Conservation (phyloP, 2,329 filamentous ascomycete species). For the Hymenoscyphus fraxineus region DNA sequence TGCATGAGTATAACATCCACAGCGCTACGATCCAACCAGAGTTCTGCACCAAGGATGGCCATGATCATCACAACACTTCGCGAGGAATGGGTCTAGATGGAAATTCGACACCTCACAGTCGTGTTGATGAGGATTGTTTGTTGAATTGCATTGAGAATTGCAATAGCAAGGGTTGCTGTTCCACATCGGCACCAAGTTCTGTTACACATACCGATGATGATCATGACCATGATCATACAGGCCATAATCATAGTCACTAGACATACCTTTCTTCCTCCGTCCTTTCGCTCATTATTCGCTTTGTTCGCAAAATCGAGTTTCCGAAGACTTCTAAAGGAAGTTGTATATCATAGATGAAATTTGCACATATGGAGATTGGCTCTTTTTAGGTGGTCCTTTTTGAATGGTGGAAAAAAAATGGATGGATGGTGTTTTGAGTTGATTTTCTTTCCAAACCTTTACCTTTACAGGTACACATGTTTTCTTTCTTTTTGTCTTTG, state of each 20-base stretch:
- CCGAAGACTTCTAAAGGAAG: not conserved
- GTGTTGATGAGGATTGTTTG: slow-evolving; percentile 33
- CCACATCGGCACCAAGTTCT: slow-evolving; percentile 20
- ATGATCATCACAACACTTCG: slow-evolving; percentile 27
- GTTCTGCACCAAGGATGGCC: slow-evolving; percentile 56
- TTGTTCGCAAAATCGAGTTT: not conserved
- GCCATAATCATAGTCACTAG: slow-evolving; percentile 33
- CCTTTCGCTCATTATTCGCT: not conserved
- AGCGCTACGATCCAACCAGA: slow-evolving; percentile 97
- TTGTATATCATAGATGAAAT: slow-evolving; percentile 1
- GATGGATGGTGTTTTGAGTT: not conserved
- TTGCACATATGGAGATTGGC: not conserved
- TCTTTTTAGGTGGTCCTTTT: not conserved
- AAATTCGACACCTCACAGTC: slow-evolving; percentile 26
- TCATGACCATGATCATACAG: slow-evolving; percentile 30
- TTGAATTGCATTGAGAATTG: slow-evolving; percentile 36
- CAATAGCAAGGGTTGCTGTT: slow-evolving; percentile 35
- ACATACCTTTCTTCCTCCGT: not conserved
- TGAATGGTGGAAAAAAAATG: not conserved
- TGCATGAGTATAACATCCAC: slow-evolving; percentile 95
- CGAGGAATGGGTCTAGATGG: slow-evolving; percentile 27
- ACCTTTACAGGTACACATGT: not conserved
- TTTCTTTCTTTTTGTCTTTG: not conserved
- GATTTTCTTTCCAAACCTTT: not conserved
- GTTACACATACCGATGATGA: slow-evolving; percentile 26